Percentiles rank a stretch among this genome's conserved stretches.
phyloP scores from a whole-genome alignment of 2,329 filamentous ascomycete species.

The Gyromitra esculenta region DNA sequence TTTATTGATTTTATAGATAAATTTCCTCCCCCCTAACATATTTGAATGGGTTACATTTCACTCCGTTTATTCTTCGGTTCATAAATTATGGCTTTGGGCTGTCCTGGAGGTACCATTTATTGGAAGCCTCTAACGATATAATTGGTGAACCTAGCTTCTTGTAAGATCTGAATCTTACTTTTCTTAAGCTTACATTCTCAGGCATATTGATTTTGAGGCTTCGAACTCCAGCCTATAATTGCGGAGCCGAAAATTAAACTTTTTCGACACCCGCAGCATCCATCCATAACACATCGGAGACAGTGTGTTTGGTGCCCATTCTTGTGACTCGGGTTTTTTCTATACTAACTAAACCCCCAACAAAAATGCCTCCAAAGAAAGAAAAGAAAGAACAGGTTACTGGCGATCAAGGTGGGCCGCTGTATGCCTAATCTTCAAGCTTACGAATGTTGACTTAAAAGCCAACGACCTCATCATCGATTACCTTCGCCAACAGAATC shows the following conservation, averaged over 20 bases:
- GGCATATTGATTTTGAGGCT: neutral
- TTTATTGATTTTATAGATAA: conserved; percentile 25
- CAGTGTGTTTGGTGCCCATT: neutral
- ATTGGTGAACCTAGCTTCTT: neutral
- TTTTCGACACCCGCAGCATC: neutral
- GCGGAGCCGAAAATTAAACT: neutral
- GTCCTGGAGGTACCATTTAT: neutral
- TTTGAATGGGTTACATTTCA: neutral
- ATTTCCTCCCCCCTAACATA: neutral
- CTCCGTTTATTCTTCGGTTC: neutral
- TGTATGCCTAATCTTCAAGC: neutral
- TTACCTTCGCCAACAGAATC: conserved; percentile 61
- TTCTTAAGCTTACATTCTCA: neutral
- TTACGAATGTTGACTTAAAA: conserved; percentile 36
- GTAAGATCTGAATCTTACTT: no score
- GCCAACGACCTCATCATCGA: conserved; percentile 59
- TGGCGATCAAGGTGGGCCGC: conserved; percentile 53
- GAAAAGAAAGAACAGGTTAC: conserved; percentile 54
- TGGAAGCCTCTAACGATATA: neutral
- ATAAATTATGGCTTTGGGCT: neutral
- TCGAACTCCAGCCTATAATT: neutral
- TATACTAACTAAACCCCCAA: neutral
- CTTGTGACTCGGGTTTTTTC: neutral
- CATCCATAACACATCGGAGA: neutral
- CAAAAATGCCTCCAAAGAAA: conserved; percentile 54